A percentile compares a stretch with the other conserved stretches of the same genome.
Conservation (phyloP, 2,329 filamentous ascomycete genomes). For the Calonectria ilicicola region DNA sequence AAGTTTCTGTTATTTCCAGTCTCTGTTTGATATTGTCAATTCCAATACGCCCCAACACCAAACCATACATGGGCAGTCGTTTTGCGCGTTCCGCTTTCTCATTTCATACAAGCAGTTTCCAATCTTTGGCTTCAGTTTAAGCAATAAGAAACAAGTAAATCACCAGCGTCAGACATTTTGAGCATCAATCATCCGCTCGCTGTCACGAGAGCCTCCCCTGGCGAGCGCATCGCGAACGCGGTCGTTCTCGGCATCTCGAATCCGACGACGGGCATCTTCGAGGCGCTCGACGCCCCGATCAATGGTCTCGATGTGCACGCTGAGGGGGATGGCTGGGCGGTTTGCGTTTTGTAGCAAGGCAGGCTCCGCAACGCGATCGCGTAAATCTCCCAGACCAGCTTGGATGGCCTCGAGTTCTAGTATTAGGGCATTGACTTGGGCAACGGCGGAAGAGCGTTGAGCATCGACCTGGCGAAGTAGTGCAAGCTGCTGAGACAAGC, state of each 20-base stretch:
- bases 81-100: not conserved
- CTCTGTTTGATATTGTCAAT: conserved; percentile 12
- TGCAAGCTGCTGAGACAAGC: conserved; percentile 71
- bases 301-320: conserved; percentile 82
- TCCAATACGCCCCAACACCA: conserved; percentile 26
- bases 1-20: conserved; percentile 8
- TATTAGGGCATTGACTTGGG: conserved; percentile 76
- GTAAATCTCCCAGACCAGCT: conserved; percentile 76
- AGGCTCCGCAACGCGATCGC: conserved; percentile 77
- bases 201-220: conserved; percentile 55
- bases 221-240: conserved; percentile 64
- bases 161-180: not conserved
- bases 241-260: conserved; percentile 70
- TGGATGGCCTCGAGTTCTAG: conserved; percentile 81
- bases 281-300: conserved; percentile 78
- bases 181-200: conserved; percentile 57
- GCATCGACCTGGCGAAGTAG: conserved; percentile 74
- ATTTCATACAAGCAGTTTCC: not conserved
- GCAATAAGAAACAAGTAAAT: not conserved
- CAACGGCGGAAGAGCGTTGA: conserved; percentile 75
- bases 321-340: conserved; percentile 66
- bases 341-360: conserved; percentile 63
- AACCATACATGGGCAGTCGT: not conserved
- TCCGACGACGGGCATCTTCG: conserved; percentile 71
- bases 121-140: not conserved